These are phyloP conservation scores for Starmerella gropengiesseri DNA, from an alignment of 805 yeast genomes.

Conservation along the genomic window DNA sequence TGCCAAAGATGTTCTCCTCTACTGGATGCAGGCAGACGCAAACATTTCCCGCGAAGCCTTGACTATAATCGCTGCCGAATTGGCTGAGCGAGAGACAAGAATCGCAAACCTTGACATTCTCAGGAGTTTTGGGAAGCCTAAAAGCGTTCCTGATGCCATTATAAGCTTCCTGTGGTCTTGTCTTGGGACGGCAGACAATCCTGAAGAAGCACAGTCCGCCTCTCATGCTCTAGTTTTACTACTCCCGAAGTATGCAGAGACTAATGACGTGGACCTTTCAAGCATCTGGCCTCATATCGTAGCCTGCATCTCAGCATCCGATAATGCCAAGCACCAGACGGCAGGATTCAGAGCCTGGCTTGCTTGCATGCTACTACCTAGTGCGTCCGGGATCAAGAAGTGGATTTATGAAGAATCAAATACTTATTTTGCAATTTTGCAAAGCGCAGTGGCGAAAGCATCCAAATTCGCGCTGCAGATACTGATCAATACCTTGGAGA, in stretches of 20 bases:
- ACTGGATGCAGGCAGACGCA: slow-evolving; percentile 5
- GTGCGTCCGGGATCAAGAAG: not conserved
- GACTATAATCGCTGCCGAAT: not conserved
- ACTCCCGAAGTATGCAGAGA: not conserved
- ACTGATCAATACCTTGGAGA: slow-evolving; percentile 48
- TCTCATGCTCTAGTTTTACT: slow-evolving; percentile 9
- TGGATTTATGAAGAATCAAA: not conserved
- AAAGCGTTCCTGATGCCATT: not conserved
- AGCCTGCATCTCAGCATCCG: not conserved
- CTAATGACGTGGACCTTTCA: not conserved
- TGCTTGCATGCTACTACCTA: slow-evolving; percentile 4
- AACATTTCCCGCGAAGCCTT: not conserved
- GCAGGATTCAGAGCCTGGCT: slow-evolving; percentile 18
- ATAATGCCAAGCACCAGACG: slow-evolving; percentile 6
- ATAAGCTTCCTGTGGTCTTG: slow-evolving; percentile 3
- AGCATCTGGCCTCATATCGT: slow-evolving; percentile 16
- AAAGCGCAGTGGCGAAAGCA: slow-evolving; percentile 7
- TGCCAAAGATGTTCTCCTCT: slow-evolving; percentile 7
- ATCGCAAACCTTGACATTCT: slow-evolving; percentile 6
- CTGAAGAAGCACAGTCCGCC: slow-evolving; percentile 7
- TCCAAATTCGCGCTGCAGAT: slow-evolving; percentile 54
- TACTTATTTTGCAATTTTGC: slow-evolving; percentile 10
- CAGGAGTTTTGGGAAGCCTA: slow-evolving; percentile 7
- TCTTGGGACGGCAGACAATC: slow-evolving; percentile 13
- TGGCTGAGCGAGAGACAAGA: not conserved